A percentile compares a stretch with the other conserved stretches of the same genome.
Conservation (phyloP, 2,329 filamentous ascomycete species). For the Sclerotinia trifoliorum region DNA sequence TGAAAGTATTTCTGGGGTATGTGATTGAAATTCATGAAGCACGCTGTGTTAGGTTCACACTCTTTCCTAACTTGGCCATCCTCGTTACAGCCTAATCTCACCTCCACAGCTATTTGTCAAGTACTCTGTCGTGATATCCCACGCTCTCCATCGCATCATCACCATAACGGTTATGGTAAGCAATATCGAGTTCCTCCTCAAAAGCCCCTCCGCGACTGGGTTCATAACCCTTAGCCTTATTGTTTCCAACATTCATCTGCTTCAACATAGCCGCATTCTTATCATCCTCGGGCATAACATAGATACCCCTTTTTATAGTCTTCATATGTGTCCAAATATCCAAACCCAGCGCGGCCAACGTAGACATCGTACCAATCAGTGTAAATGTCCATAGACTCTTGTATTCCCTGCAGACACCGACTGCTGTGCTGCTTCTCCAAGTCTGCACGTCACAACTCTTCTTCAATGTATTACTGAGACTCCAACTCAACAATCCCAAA, state of each 20-base stretch:
- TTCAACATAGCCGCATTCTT: conserved; percentile 27
- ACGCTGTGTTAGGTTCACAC: neutral
- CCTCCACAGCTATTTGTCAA: neutral
- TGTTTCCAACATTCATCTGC: conserved; percentile 28
- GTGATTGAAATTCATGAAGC: neutral
- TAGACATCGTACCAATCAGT: conserved; percentile 33
- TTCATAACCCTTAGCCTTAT: conserved; percentile 28
- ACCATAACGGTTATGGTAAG: conserved; percentile 36
- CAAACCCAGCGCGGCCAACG: conserved; percentile 32
- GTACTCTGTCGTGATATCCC: conserved; percentile 13
- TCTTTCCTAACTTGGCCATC: neutral
- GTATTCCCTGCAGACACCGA: conserved; percentile 36
- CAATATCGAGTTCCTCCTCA: conserved; percentile 31
- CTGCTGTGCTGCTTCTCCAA: conserved; percentile 32
- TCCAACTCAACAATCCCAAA: conserved; percentile 35
- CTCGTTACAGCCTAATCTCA: neutral
- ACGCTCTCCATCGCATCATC: conserved; percentile 15
- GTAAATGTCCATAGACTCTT: conserved; percentile 38
- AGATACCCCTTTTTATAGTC: conserved; percentile 28
- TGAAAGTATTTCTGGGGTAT: neutral
- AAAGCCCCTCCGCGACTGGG: conserved; percentile 13
- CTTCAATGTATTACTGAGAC: conserved; percentile 33
- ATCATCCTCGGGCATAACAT: conserved; percentile 35
- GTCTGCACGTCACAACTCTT: conserved; percentile 31
- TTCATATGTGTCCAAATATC: conserved; percentile 33